Evolutionary conservation across 176 grass and related monocot genomes (phyloP), one percentile per base, ranked within the genome.

Genomic region (Avena atlantica): DNA sequence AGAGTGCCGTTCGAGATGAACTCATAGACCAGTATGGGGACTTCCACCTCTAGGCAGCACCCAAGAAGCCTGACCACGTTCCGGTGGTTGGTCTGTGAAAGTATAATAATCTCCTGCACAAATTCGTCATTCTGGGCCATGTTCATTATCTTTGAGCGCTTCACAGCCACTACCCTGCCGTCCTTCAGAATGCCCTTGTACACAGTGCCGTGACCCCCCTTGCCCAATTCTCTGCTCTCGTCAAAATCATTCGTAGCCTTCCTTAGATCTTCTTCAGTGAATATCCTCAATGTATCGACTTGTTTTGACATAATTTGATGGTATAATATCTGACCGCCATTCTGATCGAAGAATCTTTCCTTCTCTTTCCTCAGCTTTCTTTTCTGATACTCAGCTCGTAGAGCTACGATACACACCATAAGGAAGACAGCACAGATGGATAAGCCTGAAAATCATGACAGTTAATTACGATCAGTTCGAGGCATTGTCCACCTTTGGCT

Each of bases 121-220:
- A 63, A 63, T 57, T 57, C 55, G 8, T 57, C 6, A 6, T 16
- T 57, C 19, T 57, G 16, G 1, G 55, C 15, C 15, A 57, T 7
- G 5, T 57, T 57, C 55, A 57, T 57, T 16, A 57, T 16, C 55
- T 20, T 20, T 20, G 55, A 57, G 55, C 55, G 55, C 14, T 83
- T 90, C 25, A 86, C 87, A 3, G 79, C 89, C 2, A 87, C 69
- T 44, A 48, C 67, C 1, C 58, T 73, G 12, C 58, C 48, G 60
- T 84, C 78, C n/a, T 63, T 61, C 4, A 92, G 45, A 60, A 45
- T 76, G 8, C 82, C 90, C 72, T 74, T 88, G 78, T 88, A 92
- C n/a, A 92, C 90, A 0, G 78, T 86, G 45, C 90, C 90, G 44
- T 89, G 79, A 2, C 70, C 90, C 13, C 90, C 90, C 19, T 27